Base-by-base conservation (phyloP, 495 filamentous ascomycete genomes). In the Penicillium atrosanguineum region DNA sequence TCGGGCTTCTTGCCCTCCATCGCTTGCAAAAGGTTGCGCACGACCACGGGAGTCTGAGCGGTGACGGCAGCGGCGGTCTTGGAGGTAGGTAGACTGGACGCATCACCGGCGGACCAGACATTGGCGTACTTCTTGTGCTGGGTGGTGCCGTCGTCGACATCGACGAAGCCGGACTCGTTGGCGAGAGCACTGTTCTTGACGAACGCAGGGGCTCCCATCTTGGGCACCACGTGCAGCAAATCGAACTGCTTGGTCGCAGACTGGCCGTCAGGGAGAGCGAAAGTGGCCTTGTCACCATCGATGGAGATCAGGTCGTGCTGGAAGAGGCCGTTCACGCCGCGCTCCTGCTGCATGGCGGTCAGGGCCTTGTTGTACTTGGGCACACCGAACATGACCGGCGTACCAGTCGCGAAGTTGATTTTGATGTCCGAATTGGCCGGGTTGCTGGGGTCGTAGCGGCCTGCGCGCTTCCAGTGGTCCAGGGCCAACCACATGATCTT, bases 401-500 rank as follows among this genome's bases (percentile, higher is more conserved):
- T 68, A 1, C 79, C 84, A 5, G 84, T 87, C 0, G 84, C 84
- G 44, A 85, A 88, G 53, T 73, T 76, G 46, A 86, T 82, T n/a
- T 81, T 68, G 57, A 87, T 79, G 6, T 79, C 64, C 0, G 82
- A 84, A 7, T 37, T 34, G 26, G 69, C 54, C 3, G 71, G 60
- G 41, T 70, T 63, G 23, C 47, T 50, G 6, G 74, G 63, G 50
- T 83, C 72, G 64, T 86, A 84, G 3, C 85, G 69, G 23, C 84
- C 85, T 7, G 76, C 75, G 23, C 69, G 65, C 67, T 81, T 79
- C 85, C 85, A 88, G 61, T 83, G 71, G 44, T 86, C 83, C 48
- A 86, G 69, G 0, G 85, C 84, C 26, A 88, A 78, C 85, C 85
- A 88, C 83, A 87, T 81, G 63, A 80, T 71, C 69, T 88, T 88